Evolutionary conservation across 202 grass and related monocot species (phyloP).

Genomic region (Cymbopogon flexuosus): DNA sequence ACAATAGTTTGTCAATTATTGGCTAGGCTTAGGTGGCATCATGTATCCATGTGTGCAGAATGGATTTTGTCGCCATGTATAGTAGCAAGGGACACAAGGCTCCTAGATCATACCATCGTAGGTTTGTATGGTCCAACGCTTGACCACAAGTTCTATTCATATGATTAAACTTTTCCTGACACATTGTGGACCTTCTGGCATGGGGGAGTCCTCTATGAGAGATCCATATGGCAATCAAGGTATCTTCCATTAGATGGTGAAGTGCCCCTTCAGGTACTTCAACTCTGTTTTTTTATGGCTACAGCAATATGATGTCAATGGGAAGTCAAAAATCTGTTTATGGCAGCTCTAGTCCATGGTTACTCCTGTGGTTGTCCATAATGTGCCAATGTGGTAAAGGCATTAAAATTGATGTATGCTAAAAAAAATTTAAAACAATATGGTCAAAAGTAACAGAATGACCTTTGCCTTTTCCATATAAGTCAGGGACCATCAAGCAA

Average conservation of each 20-base stretch:
- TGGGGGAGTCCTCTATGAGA: not conserved
- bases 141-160: not conserved
- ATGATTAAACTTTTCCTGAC: not conserved
- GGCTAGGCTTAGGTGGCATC: not conserved
- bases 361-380: not conserved
- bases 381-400: not conserved
- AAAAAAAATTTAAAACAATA: not conserved
- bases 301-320: not conserved
- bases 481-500: not conserved
- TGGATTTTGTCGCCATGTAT: too few species aligned
- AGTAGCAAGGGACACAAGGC: not conserved
- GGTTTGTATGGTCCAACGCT: not conserved
- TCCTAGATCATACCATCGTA: not conserved
- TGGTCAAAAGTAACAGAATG: not conserved
- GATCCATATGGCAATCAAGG: not conserved
- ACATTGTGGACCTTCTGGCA: not conserved
- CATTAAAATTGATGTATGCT: not conserved
- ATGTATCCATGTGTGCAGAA: too few species aligned
- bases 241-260: not conserved
- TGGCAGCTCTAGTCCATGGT: not conserved
- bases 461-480: not conserved
- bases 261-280: not conserved
- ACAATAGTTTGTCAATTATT: not conserved
- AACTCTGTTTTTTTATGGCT: not conserved
- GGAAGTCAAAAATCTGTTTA: not conserved